Conservation (phyloP, 2,329 filamentous ascomycete species). For the Aspergillus ochraceus region DNA sequence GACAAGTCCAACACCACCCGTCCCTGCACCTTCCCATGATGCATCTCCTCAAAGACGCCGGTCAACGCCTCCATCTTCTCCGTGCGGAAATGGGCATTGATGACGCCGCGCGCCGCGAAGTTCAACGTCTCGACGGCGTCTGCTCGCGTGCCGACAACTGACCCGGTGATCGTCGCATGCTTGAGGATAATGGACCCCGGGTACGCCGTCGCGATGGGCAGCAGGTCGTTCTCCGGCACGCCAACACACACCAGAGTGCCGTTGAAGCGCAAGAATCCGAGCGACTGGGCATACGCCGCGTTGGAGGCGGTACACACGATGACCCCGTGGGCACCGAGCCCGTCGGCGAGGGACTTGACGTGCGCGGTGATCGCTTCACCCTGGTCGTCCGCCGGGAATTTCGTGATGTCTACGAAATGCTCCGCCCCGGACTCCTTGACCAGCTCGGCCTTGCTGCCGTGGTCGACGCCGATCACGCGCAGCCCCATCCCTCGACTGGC, state of each 20-base stretch:
- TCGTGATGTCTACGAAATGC: constrained; percentile 64
- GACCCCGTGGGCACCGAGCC: constrained; percentile 61
- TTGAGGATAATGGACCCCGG: constrained; percentile 44
- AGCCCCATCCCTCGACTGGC: constrained; percentile 61
- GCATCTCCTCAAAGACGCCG: constrained; percentile 48
- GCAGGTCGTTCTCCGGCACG: constrained; percentile 48
- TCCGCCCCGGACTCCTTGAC: constrained; percentile 63
- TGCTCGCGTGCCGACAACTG: constrained; percentile 51
- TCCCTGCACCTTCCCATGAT: constrained; percentile 45
- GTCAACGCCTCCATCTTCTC: constrained; percentile 51
- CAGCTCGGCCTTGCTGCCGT: constrained; percentile 60
- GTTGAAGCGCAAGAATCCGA: constrained; percentile 50
- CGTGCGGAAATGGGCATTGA: constrained; percentile 47
- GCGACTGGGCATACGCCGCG: constrained; percentile 51
- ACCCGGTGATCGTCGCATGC: constrained; percentile 51
- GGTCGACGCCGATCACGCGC: constrained; percentile 66
- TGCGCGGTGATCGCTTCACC: constrained; percentile 53
- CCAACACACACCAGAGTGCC: constrained; percentile 56
- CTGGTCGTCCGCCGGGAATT: constrained; percentile 48
- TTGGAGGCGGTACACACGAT: constrained; percentile 57
- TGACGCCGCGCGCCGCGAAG: constrained; percentile 49
- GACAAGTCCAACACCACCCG: constrained; percentile 50
- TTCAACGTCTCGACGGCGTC: constrained; percentile 53
- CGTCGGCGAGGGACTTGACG: constrained; percentile 58
- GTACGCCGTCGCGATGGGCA: constrained; percentile 47